Evolutionary conservation across 768 basidiomycete species (phyloP).

Genomic region (Suillus lakei): DNA sequence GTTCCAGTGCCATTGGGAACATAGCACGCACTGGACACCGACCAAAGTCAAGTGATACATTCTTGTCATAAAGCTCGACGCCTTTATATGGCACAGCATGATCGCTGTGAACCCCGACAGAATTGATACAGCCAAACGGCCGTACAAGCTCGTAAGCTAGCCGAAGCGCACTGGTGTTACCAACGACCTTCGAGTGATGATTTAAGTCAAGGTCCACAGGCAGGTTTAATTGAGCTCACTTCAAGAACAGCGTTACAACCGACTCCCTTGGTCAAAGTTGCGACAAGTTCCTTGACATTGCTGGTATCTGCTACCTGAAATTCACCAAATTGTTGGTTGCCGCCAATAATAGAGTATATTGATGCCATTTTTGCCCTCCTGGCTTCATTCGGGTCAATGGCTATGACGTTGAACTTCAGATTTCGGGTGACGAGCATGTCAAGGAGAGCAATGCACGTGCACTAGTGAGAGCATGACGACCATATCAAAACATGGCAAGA

Average conservation of each 20-base stretch:
- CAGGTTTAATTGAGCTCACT: conserved; percentile 39
- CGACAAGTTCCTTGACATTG: conserved; percentile 52
- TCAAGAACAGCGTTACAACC: conserved; percentile 74
- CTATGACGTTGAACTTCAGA: conserved; percentile 59
- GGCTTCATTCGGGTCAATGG: conserved; percentile 62
- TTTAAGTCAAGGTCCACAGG: no score
- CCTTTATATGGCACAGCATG: conserved; percentile 59
- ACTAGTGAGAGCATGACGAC: conserved; percentile 38
- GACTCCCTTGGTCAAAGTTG: conserved; percentile 56
- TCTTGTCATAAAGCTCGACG: conserved; percentile 70
- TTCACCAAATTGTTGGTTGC: conserved; percentile 44
- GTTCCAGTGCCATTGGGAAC: conserved; percentile 71
- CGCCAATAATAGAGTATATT: conserved; percentile 57
- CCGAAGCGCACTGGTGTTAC: conserved; percentile 63
- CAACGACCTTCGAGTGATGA: conserved; percentile 58
- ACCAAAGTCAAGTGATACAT: conserved; percentile 80
- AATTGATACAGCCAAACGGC: conserved; percentile 75
- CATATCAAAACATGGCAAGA: background rate
- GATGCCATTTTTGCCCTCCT: conserved; percentile 64
- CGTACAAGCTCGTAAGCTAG: conserved; percentile 74
- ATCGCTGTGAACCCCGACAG: conserved; percentile 73
- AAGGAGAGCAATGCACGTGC: conserved; percentile 65
- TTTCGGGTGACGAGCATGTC: conserved; percentile 56
- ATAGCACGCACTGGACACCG: conserved; percentile 81
- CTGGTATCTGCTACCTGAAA: conserved; percentile 57